phyloP scores from a whole-genome alignment of 2,329 filamentous ascomycete genomes.

The Alternaria conjuncta region DNA sequence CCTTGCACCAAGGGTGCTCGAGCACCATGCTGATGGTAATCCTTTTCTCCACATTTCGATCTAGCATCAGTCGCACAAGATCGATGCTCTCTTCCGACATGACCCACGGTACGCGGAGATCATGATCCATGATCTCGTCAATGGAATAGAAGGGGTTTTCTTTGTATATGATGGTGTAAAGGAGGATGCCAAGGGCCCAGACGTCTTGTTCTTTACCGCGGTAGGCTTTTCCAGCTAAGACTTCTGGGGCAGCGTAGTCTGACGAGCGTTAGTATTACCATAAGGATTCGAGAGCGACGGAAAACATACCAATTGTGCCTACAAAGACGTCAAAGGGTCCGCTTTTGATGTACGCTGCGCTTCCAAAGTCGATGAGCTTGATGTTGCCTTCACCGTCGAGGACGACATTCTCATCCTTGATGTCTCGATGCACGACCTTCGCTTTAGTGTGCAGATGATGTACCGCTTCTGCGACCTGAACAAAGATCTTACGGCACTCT shows the following conservation, averaged over 20 bases:
- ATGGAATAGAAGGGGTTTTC: constrained; percentile 99
- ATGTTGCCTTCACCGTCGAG: constrained; percentile 94
- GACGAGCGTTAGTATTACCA: constrained; percentile 12
- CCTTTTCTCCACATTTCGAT: constrained; percentile 82
- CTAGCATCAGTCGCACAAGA: constrained; percentile 87
- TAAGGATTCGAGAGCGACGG: background rate
- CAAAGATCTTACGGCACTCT: constrained; percentile 93
- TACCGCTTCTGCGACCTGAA: constrained; percentile 87
- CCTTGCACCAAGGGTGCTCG: constrained; percentile 80
- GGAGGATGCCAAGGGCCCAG: constrained; percentile 93
- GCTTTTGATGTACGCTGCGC: constrained; percentile 96
- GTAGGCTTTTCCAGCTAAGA: constrained; percentile 89
- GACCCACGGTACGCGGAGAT: constrained; percentile 85
- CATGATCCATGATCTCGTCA: constrained; percentile 98
- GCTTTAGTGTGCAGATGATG: constrained; percentile 92
- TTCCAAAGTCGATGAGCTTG: constrained; percentile 98
- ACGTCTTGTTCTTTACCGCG: constrained; percentile 97
- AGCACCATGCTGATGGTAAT: constrained; percentile 88
- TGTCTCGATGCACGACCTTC: constrained; percentile 92
- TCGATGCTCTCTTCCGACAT: constrained; percentile 93
- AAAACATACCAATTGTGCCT: constrained; percentile 85
- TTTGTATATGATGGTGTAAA: constrained; percentile 99
- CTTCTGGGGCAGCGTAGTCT: constrained; percentile 99
- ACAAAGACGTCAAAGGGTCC: constrained; percentile 99
- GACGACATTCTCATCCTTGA: constrained; percentile 98